Evolutionary conservation across 106 monocot species (phyloP).

Genomic region (Vanilla planifolia): DNA sequence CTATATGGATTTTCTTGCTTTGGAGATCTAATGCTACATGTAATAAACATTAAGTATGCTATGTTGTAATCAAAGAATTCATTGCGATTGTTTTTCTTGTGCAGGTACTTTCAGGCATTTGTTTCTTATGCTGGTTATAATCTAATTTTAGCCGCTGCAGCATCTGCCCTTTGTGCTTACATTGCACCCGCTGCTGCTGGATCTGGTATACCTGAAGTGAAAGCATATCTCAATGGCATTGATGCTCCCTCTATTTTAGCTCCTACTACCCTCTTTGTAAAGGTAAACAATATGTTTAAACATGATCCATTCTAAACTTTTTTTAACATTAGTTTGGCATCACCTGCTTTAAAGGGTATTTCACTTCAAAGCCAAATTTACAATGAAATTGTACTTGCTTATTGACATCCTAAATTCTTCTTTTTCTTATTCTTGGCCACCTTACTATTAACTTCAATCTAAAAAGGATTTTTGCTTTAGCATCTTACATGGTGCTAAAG

Average conservation of each 20-base stretch:
- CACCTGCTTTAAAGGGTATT: too few relatives aligned
- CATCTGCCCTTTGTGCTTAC: conserved; percentile 70
- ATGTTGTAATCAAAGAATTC: neutral
- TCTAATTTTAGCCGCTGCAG: conserved; percentile 41
- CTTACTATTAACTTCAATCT: too few relatives aligned
- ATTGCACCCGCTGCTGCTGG: conserved; percentile 84
- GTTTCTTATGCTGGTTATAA: conserved; percentile 54
- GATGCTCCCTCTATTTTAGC: conserved; percentile 80
- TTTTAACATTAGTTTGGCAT: too few relatives aligned
- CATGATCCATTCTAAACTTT: neutral
- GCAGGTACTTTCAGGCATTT: conserved; percentile 56
- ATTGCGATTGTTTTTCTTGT: conserved; percentile 20
- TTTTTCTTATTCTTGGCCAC: too few relatives aligned
- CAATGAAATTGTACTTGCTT: too few relatives aligned
- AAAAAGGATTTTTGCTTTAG: too few relatives aligned
- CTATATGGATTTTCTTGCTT: neutral
- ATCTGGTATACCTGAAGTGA: conserved; percentile 87
- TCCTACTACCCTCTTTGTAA: conserved; percentile 74
- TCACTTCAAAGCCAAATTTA: too few relatives aligned
- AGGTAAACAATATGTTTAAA: conserved; percentile 29
- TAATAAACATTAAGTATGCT: neutral
- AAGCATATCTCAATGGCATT: conserved; percentile 83
- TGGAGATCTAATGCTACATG: neutral
- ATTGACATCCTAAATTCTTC: too few relatives aligned
- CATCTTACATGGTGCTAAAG: too few relatives aligned